Conservation (phyloP, 2,329 filamentous ascomycete species). For the Fusarium buharicum region DNA sequence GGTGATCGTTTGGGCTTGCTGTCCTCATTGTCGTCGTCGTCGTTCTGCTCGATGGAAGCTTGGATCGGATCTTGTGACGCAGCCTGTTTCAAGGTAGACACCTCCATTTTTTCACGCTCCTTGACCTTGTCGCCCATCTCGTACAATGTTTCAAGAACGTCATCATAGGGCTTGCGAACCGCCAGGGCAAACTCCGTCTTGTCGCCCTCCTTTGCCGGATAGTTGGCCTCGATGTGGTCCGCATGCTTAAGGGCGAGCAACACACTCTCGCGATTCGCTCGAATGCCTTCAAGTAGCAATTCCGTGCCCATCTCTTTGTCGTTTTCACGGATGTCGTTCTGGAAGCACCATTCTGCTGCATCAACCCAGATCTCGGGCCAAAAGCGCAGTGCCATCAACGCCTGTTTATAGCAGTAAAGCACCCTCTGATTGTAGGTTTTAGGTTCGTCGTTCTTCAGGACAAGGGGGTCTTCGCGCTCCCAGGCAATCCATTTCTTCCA, state of each 20-base stretch:
- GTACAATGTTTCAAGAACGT: slow-evolving; percentile 87
- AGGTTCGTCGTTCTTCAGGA: slow-evolving; percentile 83
- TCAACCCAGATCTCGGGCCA: slow-evolving; percentile 98
- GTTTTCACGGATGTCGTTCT: slow-evolving; percentile 74
- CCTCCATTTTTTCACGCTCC: slow-evolving; percentile 67
- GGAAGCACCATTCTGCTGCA: slow-evolving; percentile 90
- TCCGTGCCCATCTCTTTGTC: slow-evolving; percentile 72
- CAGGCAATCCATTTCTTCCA: slow-evolving; percentile 96
- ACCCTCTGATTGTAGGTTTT: slow-evolving; percentile 80
- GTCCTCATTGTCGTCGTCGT: slow-evolving; percentile 62
- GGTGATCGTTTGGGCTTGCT: slow-evolving; percentile 60
- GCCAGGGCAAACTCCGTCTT: slow-evolving; percentile 80
- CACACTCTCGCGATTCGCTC: slow-evolving; percentile 93
- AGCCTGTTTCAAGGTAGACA: slow-evolving; percentile 67
- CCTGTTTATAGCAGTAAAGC: slow-evolving; percentile 91
- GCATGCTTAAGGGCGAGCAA: slow-evolving; percentile 89
- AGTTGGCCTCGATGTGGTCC: slow-evolving; percentile 84
- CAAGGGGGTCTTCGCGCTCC: slow-evolving; percentile 93
- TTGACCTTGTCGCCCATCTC: slow-evolving; percentile 80
- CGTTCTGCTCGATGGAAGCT: slow-evolving; percentile 56
- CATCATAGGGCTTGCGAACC: slow-evolving; percentile 85
- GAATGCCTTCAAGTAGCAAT: slow-evolving; percentile 83
- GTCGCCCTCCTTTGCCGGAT: slow-evolving; percentile 80
- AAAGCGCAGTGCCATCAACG: slow-evolving; percentile 91
- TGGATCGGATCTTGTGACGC: slow-evolving; percentile 53